Conservation (phyloP, 1,284 basidiomycete genomes). For the Ceratobasidium sp. region DNA sequence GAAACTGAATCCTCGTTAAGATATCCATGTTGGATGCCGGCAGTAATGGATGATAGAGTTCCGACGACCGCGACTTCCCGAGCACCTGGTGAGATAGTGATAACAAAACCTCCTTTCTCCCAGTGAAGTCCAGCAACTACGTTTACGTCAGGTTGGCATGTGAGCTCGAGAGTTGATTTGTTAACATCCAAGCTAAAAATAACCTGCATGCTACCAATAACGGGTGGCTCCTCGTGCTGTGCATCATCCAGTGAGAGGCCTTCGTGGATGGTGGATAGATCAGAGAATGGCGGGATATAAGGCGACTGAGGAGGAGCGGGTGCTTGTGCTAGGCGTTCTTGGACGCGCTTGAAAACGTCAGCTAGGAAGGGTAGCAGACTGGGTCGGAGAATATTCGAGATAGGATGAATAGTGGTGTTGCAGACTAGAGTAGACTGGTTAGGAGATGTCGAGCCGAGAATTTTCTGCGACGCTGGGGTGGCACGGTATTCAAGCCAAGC, state of each 20-base stretch:
- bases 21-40: constrained; percentile 85
- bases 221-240: constrained; percentile 35
- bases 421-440: constrained; percentile 76
- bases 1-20: constrained; percentile 83
- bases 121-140: constrained; percentile 88
- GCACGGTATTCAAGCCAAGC: constrained; percentile 87
- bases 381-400: constrained; percentile 85
- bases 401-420: constrained; percentile 87
- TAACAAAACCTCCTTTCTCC: constrained; percentile 91
- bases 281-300: constrained; percentile 52
- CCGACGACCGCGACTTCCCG: constrained; percentile 80
- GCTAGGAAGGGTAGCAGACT: constrained; percentile 87
- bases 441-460: constrained; percentile 55
- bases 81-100: constrained; percentile 80
- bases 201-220: constrained; percentile 67
- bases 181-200: constrained; percentile 91
- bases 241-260: constrained; percentile 46
- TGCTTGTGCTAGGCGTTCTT: constrained; percentile 70
- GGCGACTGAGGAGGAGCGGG: constrained; percentile 49
- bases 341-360: constrained; percentile 75
- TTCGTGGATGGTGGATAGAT: constrained; percentile 51
- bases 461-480: constrained; percentile 60
- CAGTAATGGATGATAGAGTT: constrained; percentile 81
- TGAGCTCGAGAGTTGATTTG: constrained; percentile 84
- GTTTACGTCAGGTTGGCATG: constrained; percentile 90